Evolutionary conservation across 2,329 filamentous ascomycete species (phyloP).

Genomic region (Epichloe gansuensis): DNA sequence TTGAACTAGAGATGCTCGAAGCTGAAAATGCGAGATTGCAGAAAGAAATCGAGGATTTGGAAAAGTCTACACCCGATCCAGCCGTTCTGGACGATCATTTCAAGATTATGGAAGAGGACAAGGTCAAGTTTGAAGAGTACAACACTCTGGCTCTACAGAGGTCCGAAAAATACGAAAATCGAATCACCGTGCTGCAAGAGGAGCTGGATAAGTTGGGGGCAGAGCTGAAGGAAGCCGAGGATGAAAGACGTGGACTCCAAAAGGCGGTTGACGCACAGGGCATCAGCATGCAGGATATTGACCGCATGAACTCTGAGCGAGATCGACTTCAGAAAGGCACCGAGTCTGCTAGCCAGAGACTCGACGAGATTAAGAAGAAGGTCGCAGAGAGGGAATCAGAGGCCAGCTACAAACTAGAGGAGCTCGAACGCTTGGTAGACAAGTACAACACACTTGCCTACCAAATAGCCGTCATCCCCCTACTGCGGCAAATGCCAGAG

Average conservation of each 20-base stretch:
- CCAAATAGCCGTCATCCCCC: conserved; percentile 78
- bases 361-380: conserved; percentile 76
- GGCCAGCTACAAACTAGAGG: conserved; percentile 74
- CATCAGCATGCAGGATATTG: conserved; percentile 95
- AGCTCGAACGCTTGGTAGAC: conserved; percentile 82
- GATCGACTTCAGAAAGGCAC: conserved; percentile 86
- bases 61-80: conserved; percentile 75
- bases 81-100: conserved; percentile 78
- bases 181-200: conserved; percentile 71
- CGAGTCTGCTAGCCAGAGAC: conserved; percentile 58
- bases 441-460: conserved; percentile 91
- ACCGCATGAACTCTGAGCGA: conserved; percentile 93
- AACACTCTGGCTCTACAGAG: conserved; percentile 74
- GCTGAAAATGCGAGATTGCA: conserved; percentile 70
- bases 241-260: conserved; percentile 69
- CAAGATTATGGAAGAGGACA: conserved; percentile 89
- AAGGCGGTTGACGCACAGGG: conserved; percentile 83
- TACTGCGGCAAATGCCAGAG: conserved; percentile 75
- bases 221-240: conserved; percentile 69
- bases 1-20: conserved; percentile 76
- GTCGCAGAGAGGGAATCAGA: conserved; percentile 82
- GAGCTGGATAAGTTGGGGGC: conserved; percentile 68
- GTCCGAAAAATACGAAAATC: conserved; percentile 76
- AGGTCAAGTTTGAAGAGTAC: conserved; percentile 89
- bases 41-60: conserved; percentile 79